Conservation (phyloP, 139 green algal genomes). For the Desmodesmus armatus region DNA sequence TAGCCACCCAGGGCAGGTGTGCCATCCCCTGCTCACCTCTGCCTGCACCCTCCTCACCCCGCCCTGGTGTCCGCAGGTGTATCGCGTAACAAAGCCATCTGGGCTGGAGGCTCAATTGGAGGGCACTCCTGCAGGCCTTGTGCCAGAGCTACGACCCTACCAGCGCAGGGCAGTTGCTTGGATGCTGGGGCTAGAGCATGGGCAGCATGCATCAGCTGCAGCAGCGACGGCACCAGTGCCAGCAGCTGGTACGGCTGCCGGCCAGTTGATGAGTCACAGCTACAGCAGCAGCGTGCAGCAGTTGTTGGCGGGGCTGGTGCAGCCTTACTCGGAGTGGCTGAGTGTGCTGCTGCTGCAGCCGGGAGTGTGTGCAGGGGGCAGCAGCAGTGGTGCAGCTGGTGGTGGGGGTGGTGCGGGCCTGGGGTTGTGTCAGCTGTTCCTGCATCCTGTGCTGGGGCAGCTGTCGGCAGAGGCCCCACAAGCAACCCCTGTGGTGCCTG, state of each 20-base stretch:
- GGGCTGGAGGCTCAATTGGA: constrained; percentile 66
- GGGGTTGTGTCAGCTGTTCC: neutral
- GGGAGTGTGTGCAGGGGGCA: too few species aligned
- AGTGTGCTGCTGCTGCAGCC: too few species aligned
- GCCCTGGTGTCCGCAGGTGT: too few species aligned
- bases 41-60: too few species aligned
- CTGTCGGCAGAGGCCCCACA: neutral
- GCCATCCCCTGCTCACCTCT: too few species aligned
- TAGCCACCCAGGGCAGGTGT: too few species aligned
- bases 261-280: neutral
- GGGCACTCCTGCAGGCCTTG: too few species aligned
- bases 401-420: too few species aligned
- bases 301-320: neutral
- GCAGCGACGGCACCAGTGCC: neutral
- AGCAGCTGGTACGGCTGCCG: neutral
- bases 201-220: constrained; percentile 16
- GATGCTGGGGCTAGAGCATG: constrained; percentile 82
- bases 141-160: constrained; percentile 81
- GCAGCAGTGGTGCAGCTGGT: too few species aligned
- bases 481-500: neutral
- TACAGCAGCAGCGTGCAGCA: constrained; percentile 4
- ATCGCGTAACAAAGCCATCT: constrained; percentile 69
- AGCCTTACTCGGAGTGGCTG: neutral
- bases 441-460: neutral
- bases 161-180: constrained; percentile 81